Percentiles rank a stretch among this genome's conserved stretches.
Evolutionary conservation across 257 asterid species (phyloP).

Genomic region (Verbascum thapsus): DNA sequence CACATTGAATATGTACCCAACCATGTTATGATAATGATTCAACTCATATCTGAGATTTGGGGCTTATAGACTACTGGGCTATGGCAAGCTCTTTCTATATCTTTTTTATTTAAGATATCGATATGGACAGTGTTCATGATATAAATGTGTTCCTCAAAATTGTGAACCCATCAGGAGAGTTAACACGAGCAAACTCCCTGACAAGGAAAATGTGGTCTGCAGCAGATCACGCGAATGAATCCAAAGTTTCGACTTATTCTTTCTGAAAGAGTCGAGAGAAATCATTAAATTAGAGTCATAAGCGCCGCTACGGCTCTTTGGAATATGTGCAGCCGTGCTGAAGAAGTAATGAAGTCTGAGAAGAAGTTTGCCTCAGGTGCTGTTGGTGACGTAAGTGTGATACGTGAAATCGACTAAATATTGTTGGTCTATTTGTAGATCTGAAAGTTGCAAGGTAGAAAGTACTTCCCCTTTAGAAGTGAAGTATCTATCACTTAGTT

Average conservation of each 20-base stretch:
- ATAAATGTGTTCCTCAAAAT: neutral
- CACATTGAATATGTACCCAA: neutral
- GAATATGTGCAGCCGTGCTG: neutral
- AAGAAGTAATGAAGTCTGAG: neutral
- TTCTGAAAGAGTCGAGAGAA: neutral
- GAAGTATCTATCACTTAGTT: neutral
- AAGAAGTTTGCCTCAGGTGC: neutral
- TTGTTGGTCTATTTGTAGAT: neutral
- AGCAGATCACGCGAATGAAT: constrained; percentile 1
- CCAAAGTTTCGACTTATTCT: constrained; percentile 4
- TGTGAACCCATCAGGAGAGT: neutral
- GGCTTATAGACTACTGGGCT: neutral
- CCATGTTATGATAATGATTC: neutral
- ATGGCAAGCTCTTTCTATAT: neutral
- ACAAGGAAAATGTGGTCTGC: neutral
- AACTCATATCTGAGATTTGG: neutral
- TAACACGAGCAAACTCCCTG: neutral
- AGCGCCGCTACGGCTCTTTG: neutral
- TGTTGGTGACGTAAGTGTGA: neutral
- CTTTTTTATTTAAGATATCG: neutral
- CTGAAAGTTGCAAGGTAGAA: neutral
- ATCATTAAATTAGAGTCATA: neutral
- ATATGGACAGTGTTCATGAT: neutral
- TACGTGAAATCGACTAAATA: neutral
- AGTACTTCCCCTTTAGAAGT: neutral